Percentiles rank a stretch among this genome's conserved stretches.
Evolutionary conservation across 495 filamentous ascomycete genomes (phyloP).

Genomic region (Paragyromitra xinjiangensis): DNA sequence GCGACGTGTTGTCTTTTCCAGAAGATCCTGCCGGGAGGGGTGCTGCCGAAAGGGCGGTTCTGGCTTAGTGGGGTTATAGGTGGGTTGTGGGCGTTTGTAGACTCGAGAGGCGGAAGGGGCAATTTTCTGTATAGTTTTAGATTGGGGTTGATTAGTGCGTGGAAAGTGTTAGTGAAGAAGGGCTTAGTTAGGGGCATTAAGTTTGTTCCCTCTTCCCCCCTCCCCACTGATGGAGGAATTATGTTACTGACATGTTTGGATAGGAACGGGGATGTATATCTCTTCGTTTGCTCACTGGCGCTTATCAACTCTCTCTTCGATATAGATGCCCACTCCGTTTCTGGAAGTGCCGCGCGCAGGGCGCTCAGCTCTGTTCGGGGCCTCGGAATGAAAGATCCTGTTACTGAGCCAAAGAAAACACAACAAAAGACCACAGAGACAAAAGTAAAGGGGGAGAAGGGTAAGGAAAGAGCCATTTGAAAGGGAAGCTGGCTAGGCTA

Average conservation of each 20-base stretch:
- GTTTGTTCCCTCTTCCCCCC: slow-evolving; percentile 15
- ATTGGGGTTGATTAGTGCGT: slow-evolving; percentile 77
- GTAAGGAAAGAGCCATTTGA: slow-evolving; percentile 4
- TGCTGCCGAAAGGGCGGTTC: slow-evolving; percentile 83
- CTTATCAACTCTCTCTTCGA: slow-evolving; percentile 83
- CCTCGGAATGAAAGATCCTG: slow-evolving; percentile 68
- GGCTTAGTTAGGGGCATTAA: slow-evolving; percentile 81
- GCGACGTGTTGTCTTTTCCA: slow-evolving; percentile 87
- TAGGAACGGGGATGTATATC: slow-evolving; percentile 77
- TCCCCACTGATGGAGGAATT: neutral
- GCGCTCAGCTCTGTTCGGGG: slow-evolving; percentile 78
- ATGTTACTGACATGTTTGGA: slow-evolving; percentile 13
- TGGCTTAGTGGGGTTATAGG: slow-evolving; percentile 86
- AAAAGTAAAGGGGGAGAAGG: slow-evolving; percentile 6
- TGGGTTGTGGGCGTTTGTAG: slow-evolving; percentile 81
- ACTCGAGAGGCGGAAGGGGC: slow-evolving; percentile 67
- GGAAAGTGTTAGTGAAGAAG: slow-evolving; percentile 90
- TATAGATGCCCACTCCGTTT: slow-evolving; percentile 70
- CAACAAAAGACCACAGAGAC: slow-evolving; percentile 52
- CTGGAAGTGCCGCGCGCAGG: slow-evolving; percentile 73
- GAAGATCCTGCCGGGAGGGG: slow-evolving; percentile 73
- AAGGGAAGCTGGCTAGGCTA: neutral
- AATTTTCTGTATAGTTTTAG: slow-evolving; percentile 78
- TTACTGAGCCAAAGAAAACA: slow-evolving; percentile 53
- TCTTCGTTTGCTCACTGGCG: slow-evolving; percentile 80